Evolutionary conservation across 768 basidiomycete genomes (phyloP).

Genomic region (Brasilioporus rufonigricans): DNA sequence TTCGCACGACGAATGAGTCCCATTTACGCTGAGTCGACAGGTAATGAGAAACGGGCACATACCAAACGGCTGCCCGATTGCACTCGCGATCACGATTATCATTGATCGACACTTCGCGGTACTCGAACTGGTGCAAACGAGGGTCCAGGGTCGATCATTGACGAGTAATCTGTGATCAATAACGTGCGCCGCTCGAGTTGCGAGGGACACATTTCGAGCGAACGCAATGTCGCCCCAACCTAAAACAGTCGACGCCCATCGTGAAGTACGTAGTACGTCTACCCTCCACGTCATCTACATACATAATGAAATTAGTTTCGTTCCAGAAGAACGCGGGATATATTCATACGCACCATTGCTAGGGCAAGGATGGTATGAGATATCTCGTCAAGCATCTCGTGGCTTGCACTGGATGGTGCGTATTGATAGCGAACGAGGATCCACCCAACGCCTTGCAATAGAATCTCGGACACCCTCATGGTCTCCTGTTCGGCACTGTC

Average conservation of each 20-base stretch:
- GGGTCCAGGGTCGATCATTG: neutral
- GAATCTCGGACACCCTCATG: neutral
- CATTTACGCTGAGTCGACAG: neutral
- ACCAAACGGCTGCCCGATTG: constrained; percentile 12
- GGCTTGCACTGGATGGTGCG: neutral
- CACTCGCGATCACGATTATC: constrained; percentile 4
- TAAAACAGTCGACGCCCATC: neutral
- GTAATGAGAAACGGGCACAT: neutral
- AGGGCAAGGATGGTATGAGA: neutral
- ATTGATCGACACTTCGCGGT: neutral
- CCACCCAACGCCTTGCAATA: neutral
- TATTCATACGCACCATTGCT: constrained; percentile 3
- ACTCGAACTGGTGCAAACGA: constrained; percentile 2
- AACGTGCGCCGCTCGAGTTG: neutral
- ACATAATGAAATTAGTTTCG: neutral
- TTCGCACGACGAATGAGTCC: neutral
- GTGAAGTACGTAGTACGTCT: neutral
- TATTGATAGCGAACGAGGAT: neutral
- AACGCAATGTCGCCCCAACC: constrained; percentile 2
- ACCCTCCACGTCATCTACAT: neutral
- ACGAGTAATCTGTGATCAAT: neutral
- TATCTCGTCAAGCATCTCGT: neutral
- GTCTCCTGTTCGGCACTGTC: neutral
- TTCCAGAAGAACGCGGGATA: neutral
- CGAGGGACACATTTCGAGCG: neutral